Base-by-base conservation (phyloP, 352 stramenopile species). In the Thraustotheca clavata region DNA sequence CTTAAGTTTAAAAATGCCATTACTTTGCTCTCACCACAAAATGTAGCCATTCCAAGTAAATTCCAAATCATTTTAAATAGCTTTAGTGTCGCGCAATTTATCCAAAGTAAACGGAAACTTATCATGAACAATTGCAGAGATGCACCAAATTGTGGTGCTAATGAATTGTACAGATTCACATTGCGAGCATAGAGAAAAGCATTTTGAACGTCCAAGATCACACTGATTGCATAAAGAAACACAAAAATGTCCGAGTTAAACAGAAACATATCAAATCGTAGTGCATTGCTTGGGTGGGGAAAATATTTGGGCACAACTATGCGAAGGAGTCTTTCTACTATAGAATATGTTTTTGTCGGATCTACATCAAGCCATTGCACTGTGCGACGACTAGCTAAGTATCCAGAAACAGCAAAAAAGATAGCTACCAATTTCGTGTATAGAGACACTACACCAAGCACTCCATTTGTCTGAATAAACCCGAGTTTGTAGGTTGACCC, bases 241-340 rank as follows among this genome's bases (percentile, higher is more conserved):
- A 62, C 54, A 49, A 62, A 62, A 0, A 62, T 9, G 54, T 62
- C 54, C 12, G 27, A 47, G 35, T 62, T 62, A 40, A 49, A 62
- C 9, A 14, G 38, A 9, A 62, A 4, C 27, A 33, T 47, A 8
- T 26, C 32, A 14, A 39, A 49, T 26, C 34, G 35, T 5, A 62
- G 38, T 4, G 54, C 54, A n/a, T 49, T 8, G 54, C 31, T 48
- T 1, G 54, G 27, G 34, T 18, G 49, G 6, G 31, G 34, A 54
- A 41, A 65, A 26, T 65, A 65, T 46, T 65, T 65, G 22, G 57
- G 57, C 7, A 32, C 36, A 14, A 65, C 20, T 3, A 27, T 54
- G 16, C 29, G 14, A 1, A 65, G 4, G 7, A 38, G 16, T 16
- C 46, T 54, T 9, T 11, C 18, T 2, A 24, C 5, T 0, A 65